A percentile compares a stretch with the other conserved stretches of the same genome.
Evolutionary conservation across 257 asterid genomes (phyloP).

Genomic region (Solanum chiquidenum): DNA sequence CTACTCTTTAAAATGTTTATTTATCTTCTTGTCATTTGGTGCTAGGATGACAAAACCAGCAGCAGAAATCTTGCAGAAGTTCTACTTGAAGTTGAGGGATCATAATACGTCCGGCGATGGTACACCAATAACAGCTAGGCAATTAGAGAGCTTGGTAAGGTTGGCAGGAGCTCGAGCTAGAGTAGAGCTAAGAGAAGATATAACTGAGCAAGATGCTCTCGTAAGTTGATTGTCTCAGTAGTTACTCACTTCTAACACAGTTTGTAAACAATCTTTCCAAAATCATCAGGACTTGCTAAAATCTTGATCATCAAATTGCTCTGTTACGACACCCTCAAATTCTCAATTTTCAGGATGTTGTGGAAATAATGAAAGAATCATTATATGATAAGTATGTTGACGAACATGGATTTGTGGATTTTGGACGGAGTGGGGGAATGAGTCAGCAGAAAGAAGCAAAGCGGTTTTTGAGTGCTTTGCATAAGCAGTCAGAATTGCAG

Average conservation of each 20-base stretch:
- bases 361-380: conserved; percentile 95
- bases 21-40: conserved; percentile 12
- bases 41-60: conserved; percentile 88
- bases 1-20: conserved; percentile 2
- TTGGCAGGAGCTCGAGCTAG: conserved; percentile 97
- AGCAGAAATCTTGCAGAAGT: conserved; percentile 88
- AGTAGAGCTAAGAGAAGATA: conserved; percentile 84
- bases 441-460: conserved; percentile 98
- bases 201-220: conserved; percentile 80
- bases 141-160: conserved; percentile 89
- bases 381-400: conserved; percentile 90
- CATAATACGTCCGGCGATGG: conserved; percentile 74
- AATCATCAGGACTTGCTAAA: neutral
- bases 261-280: neutral
- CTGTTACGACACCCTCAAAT: neutral
- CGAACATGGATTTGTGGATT: conserved; percentile 88
- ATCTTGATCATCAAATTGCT: neutral
- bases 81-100: conserved; percentile 76
- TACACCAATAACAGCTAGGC: conserved; percentile 96
- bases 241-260: neutral
- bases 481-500: conserved; percentile 71
- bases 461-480: conserved; percentile 73
- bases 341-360: conserved; percentile 58
- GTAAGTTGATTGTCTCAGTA: conserved; percentile 26
- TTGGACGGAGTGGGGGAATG: conserved; percentile 97